Evolutionary conservation across 2,329 filamentous ascomycete genomes (phyloP).

Genomic region (Pseudogymnoascus sp.): DNA sequence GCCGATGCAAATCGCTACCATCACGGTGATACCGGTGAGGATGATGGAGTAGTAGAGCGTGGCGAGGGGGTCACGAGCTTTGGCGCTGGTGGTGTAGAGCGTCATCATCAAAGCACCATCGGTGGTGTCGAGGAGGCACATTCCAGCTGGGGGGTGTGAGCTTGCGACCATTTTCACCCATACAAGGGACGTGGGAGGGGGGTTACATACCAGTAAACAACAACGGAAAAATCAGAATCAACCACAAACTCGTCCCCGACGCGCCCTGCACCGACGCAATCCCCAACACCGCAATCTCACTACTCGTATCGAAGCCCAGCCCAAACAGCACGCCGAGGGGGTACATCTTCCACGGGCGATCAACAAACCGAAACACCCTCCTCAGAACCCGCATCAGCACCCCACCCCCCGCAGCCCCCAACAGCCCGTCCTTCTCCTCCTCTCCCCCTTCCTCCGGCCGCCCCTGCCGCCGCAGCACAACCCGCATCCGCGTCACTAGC

Average conservation of each 20-base stretch:
- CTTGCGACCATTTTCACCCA: background rate
- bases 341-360: constrained; percentile 91
- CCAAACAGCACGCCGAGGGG: constrained; percentile 83
- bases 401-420: constrained; percentile 70
- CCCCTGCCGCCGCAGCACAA: constrained; percentile 43
- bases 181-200: too few relatives aligned
- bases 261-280: constrained; percentile 84
- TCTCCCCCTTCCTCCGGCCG: constrained; percentile 20
- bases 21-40: constrained; percentile 29
- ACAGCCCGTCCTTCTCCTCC: constrained; percentile 29
- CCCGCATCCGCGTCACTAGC: constrained; percentile 60
- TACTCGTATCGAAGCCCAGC: constrained; percentile 90
- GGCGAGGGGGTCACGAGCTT: constrained; percentile 75
- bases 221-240: constrained; percentile 85
- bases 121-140: constrained; percentile 89
- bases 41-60: constrained; percentile 78
- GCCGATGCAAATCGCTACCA: constrained; percentile 58
- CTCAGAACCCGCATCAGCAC: constrained; percentile 66
- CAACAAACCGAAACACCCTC: constrained; percentile 66
- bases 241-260: constrained; percentile 81
- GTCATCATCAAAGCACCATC: constrained; percentile 95
- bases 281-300: constrained; percentile 84
- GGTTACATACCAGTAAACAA: constrained; percentile 66
- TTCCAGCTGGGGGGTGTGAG: constrained; percentile 54
- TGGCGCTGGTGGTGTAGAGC: constrained; percentile 73